Evolutionary conservation across 179 eudicot genomes (phyloP), one percentile per base, ranked within the genome.

Genomic region (Pouteria campechiana): DNA sequence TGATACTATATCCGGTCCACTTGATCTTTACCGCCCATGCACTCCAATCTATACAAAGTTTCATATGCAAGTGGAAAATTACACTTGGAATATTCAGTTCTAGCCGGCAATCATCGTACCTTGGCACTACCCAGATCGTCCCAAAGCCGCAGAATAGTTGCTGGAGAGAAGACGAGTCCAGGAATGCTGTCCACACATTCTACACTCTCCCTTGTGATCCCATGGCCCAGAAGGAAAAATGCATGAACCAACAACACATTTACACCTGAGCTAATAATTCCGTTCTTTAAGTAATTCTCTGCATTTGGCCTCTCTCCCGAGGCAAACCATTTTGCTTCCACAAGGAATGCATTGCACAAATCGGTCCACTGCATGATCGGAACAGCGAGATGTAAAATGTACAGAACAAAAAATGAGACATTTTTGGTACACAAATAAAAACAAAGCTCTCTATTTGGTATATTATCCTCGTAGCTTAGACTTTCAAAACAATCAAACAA

Each of bases 81-180:
- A n/a, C n/a, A n/a, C n/a, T n/a, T n/a, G n/a, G n/a, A n/a, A n/a
- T n/a, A n/a, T n/a, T n/a, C n/a, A n/a, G n/a, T n/a, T n/a, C n/a
- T n/a, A n/a, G n/a, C 50, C 50, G 32, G 41, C 52, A 33, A 48
- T 32, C 14, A 32, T 22, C 7, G 35, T 52, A 61, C 69, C 66
- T 70, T 60, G 15, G 72, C 63, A 49, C 62, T 64, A 57, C 78
- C 75, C 25, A 71, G 48, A 35, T 71, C 78, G 52, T 72, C 81
- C 66, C 62, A 71, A 25, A 75, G 75, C 11, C 76, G 79, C 28
- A 76, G 67, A 41, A 76, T 76, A 22, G 50, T 47, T 4, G 68
- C 78, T 12, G 39, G 36, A 30, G 60, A 72, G 23, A 66, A 45
- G 12, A 46, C 27, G 17, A 70, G 41, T 5, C 20, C 28, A 4